Base-by-base conservation (phyloP, 1,284 basidiomycete genomes). In the Rhodotorula sp. region DNA sequence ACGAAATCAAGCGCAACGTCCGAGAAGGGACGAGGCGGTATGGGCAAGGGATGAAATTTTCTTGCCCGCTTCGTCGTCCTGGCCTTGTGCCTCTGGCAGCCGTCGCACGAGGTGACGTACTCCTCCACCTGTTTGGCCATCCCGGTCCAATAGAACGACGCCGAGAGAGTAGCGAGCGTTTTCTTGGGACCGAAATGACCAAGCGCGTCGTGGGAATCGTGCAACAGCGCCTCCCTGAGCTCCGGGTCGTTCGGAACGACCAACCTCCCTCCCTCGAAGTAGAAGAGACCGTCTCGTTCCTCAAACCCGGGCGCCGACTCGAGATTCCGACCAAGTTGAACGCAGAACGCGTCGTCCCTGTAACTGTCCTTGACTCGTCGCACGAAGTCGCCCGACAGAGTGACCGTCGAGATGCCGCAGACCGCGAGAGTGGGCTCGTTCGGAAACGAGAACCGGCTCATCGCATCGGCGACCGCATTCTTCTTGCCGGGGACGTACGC, bases 181-280 rank as follows among this genome's bases (percentile, higher is more conserved):
- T 83, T 84, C 29, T 81, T 75, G 29, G 78, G 74, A 0, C 83
- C 81, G 63, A 82, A 82, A 66, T 84, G 83, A 0, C 83, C 81
- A 0, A 79, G 78, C 0, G 78, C 65, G 49, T 80, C 75, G 60
- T 81, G 80, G 0, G 79, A 78, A 3, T 80, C 66, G 0, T 64
- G 67, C 57, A 76, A 79, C 0, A 81, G 65, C 18, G 62, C 48
- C 45, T 80, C 75, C 12, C 78, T 68, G 2, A 81, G 8, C 3
- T 65, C 51, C 0, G 44, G 45, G 6, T 37, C 53, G 0, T 60
- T 0, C 37, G 82, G 83, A 7, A 84, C 79, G 6, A 83, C 69
- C 0, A 83, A 67, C 0, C 77, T 62, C 1, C 66, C 46, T 0
- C 20, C 48, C 3, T 77, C 78, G 20, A 82, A 66, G 64, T 76